phyloP scores from a whole-genome alignment of 2,329 filamentous ascomycete species.

The Verticillium alfalfae region DNA sequence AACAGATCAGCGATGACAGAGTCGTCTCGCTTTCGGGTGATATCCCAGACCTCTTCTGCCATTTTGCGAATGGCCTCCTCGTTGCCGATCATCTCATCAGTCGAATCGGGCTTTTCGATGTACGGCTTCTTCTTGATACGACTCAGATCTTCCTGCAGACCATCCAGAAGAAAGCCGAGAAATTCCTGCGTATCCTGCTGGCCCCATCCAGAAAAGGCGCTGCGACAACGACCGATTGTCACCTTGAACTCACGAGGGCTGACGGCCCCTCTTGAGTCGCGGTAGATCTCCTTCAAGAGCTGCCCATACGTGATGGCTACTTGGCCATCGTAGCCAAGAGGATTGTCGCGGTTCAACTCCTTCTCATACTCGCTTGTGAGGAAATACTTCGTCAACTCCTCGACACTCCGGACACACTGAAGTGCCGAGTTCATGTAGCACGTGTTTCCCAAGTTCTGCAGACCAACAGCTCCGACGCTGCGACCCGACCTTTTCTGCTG shows the following conservation, averaged over 20 bases:
- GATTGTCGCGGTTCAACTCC: conserved; percentile 82
- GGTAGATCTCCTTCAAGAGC: conserved; percentile 74
- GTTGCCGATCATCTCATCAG: conserved; percentile 89
- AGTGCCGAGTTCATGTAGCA: conserved; percentile 99
- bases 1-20: conserved; percentile 95
- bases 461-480: conserved; percentile 70
- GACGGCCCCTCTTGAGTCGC: conserved; percentile 62
- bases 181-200: conserved; percentile 99
- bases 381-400: conserved; percentile 92
- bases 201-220: conserved; percentile 86
- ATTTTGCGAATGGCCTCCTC: conserved; percentile 75
- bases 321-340: conserved; percentile 76
- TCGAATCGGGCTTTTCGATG: conserved; percentile 95
- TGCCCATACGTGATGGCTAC: conserved; percentile 81
- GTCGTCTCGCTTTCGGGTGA: conserved; percentile 87
- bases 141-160: conserved; percentile 90
- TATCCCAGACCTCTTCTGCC: conserved; percentile 84
- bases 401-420: conserved; percentile 88
- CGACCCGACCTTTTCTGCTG: conserved; percentile 66
- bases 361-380: conserved; percentile 65
- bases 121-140: conserved; percentile 94
- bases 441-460: conserved; percentile 90
- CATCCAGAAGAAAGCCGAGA: conserved; percentile 88
- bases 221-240: conserved; percentile 73
- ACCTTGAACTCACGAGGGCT: conserved; percentile 78